Evolutionary conservation across 1,284 basidiomycete species (phyloP).

Genomic region (Moesziomyces aphidis): DNA sequence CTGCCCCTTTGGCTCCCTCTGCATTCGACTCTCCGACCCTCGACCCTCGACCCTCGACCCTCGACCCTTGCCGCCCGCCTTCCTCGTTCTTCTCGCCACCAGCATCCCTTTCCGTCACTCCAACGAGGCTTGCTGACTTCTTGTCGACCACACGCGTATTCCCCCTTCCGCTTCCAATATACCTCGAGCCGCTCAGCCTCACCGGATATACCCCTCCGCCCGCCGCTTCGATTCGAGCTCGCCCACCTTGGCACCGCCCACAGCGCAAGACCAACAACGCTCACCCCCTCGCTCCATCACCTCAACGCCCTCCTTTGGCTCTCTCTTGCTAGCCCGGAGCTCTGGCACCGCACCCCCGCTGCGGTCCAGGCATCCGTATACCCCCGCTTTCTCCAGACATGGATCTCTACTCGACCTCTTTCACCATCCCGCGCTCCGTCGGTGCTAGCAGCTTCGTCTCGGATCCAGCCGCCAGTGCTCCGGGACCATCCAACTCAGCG

Average conservation of each 20-base stretch:
- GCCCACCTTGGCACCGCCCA: not conserved
- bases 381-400: constrained; percentile 17
- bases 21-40: not conserved
- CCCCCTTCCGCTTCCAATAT: constrained; percentile 8
- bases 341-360: constrained; percentile 9
- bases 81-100: not conserved
- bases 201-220: constrained; percentile 16
- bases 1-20: constrained; percentile 6
- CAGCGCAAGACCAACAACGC: not conserved
- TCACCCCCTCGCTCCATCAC: not conserved
- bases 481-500: constrained; percentile 14
- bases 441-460: constrained; percentile 38
- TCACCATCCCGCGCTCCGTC: constrained; percentile 56
- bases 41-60: not conserved
- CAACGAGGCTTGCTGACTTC: constrained; percentile 1
- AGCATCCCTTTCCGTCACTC: not conserved
- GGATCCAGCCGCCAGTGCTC: constrained; percentile 17
- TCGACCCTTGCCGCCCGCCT: too few species aligned
- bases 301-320: constrained; percentile 2
- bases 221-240: constrained; percentile 1
- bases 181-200: constrained; percentile 15
- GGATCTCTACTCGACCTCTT: constrained; percentile 61
- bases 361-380: constrained; percentile 24
- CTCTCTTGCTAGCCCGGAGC: constrained; percentile 20
- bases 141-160: constrained; percentile 11